Conservation (phyloP, 768 basidiomycete species). For the Tulasnella sp. region DNA sequence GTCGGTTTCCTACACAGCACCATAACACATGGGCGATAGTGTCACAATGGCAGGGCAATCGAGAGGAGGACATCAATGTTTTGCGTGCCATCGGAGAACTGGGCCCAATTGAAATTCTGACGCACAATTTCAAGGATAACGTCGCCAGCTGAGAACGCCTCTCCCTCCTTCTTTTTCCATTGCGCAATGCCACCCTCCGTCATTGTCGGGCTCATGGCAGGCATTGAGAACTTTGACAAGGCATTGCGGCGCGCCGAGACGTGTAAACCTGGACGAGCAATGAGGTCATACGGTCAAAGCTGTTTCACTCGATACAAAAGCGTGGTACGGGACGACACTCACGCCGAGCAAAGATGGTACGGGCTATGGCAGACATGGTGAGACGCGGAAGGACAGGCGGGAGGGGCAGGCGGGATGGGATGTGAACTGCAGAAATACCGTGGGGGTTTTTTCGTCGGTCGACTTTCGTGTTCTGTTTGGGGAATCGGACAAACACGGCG, state of each 20-base stretch:
- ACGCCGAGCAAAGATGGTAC: conserved; percentile 9
- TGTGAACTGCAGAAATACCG: background rate
- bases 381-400: background rate
- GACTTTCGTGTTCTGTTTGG: too few relatives aligned
- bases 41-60: background rate
- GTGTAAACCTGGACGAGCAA: conserved; percentile 51
- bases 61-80: background rate
- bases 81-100: background rate
- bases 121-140: conserved; percentile 90
- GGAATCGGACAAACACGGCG: conserved; percentile 1
- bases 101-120: conserved; percentile 16
- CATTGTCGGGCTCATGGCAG: conserved; percentile 99
- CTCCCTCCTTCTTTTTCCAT: conserved; percentile 97
- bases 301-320: background rate
- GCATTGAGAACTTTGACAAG: conserved; percentile 84
- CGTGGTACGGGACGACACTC: background rate
- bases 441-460: background rate
- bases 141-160: conserved; percentile 77
- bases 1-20: conserved; percentile 75
- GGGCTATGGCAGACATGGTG: conserved; percentile 14
- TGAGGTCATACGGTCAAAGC: conserved; percentile 3
- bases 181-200: conserved; percentile 95
- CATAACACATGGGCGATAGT: background rate
- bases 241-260: conserved; percentile 65
- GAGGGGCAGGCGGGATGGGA: conserved; percentile 2